Evolutionary conservation across 345 rosid genomes (phyloP).

Genomic region (Cardamine resedifolia): DNA sequence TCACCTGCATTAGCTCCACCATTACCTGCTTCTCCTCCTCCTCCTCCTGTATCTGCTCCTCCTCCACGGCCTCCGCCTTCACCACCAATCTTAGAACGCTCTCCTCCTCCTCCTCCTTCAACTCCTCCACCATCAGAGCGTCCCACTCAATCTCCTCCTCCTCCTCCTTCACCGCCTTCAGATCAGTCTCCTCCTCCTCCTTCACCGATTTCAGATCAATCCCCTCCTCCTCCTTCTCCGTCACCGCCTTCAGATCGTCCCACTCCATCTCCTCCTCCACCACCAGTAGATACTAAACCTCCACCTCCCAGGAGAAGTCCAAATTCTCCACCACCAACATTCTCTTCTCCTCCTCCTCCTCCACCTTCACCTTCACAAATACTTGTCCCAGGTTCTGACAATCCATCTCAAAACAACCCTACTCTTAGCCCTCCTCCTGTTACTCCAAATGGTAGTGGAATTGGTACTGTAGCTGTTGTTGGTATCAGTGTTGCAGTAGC

Average conservation of each 20-base stretch:
- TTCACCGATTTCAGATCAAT: conserved; percentile 22
- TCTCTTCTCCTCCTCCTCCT: conserved; percentile 38
- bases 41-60: conserved; percentile 20
- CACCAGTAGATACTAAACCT: conserved; percentile 13
- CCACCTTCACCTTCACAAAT: conserved; percentile 43
- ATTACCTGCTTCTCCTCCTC: conserved; percentile 33
- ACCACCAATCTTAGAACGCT: conserved; percentile 27
- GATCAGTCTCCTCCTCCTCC: conserved; percentile 34
- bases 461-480: conserved; percentile 53
- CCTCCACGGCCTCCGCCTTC: not conserved
- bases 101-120: conserved; percentile 35
- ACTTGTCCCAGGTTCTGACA: conserved; percentile 38
- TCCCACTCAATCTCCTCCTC: conserved; percentile 35
- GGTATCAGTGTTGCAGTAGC: conserved; percentile 57
- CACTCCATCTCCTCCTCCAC: conserved; percentile 36
- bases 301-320: conserved; percentile 25
- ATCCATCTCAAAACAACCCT: conserved; percentile 39
- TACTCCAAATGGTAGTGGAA: conserved; percentile 35
- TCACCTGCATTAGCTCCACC: conserved; percentile 19
- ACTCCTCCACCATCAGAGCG: conserved; percentile 6
- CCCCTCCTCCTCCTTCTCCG: conserved; percentile 33
- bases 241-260: conserved; percentile 16
- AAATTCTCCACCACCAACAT: conserved; percentile 38
- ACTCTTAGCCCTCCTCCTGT: conserved; percentile 32
- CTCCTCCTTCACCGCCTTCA: conserved; percentile 27